phyloP scores from a whole-genome alignment of 2,329 filamentous ascomycete species.

The Talaromyces piceae region DNA sequence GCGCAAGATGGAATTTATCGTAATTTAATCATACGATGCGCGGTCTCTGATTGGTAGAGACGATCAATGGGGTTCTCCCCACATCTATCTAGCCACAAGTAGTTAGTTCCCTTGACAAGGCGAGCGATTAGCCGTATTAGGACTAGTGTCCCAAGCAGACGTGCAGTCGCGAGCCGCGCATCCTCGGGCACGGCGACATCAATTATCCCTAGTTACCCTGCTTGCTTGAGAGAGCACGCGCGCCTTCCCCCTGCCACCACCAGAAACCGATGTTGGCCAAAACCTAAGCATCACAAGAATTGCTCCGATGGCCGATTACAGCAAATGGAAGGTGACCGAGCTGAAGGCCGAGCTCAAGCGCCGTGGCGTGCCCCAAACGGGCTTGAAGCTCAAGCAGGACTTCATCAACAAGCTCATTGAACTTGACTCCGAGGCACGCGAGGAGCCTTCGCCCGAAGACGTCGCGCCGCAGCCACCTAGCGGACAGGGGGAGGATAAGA shows the following conservation, averaged over 20 bases:
- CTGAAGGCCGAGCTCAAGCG: constrained; percentile 67
- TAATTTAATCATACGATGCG: too few species aligned
- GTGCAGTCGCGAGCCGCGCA: neutral
- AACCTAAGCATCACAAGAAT: neutral
- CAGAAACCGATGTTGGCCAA: neutral
- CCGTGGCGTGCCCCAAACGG: constrained; percentile 60
- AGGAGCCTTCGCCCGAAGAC: constrained; percentile 20
- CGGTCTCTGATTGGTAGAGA: neutral
- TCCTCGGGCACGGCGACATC: neutral
- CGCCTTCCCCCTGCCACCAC: neutral
- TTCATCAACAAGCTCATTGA: constrained; percentile 57
- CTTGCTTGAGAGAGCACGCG: neutral
- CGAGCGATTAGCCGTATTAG: neutral
- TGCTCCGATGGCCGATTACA: constrained; percentile 46
- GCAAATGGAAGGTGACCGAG: constrained; percentile 63
- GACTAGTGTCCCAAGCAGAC: neutral
- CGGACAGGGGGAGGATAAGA: constrained; percentile 4
- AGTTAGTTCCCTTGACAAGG: neutral
- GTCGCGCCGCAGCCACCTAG: constrained; percentile 8
- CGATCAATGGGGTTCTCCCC: neutral
- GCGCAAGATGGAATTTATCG: too few species aligned
- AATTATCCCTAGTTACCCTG: neutral
- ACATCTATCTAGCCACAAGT: neutral
- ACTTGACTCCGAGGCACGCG: constrained; percentile 26
- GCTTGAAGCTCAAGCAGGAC: constrained; percentile 60